Conservation (phyloP, 441 rosid species). For the Adansonia rubrostipa region DNA sequence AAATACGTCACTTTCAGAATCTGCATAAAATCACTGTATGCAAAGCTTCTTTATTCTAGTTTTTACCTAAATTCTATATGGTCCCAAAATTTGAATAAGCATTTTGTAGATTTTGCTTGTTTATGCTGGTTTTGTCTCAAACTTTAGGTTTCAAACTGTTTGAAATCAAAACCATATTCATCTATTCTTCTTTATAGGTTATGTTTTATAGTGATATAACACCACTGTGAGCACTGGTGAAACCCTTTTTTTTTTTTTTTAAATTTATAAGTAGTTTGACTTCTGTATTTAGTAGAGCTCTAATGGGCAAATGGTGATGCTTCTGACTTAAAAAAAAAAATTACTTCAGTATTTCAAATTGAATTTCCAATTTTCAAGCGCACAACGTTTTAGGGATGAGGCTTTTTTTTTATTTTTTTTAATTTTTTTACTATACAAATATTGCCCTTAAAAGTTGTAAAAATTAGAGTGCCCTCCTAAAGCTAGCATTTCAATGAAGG, state of each 20-base stretch:
- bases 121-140: not conserved
- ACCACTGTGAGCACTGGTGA: not conserved
- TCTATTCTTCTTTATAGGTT: not conserved
- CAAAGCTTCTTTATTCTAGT: not conserved
- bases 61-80: conserved; percentile 11
- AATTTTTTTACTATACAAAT: not conserved
- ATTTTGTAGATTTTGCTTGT: conserved; percentile 11
- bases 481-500: not conserved
- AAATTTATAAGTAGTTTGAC: not conserved
- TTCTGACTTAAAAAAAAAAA: not conserved
- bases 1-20: not conserved
- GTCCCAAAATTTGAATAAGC: conserved; percentile 6
- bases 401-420: not conserved
- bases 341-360: not conserved
- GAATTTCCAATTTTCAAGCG: not conserved
- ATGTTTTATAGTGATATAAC: not conserved
- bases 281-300: conserved; percentile 18
- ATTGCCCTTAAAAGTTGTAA: not conserved
- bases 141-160: conserved; percentile 8
- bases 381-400: not conserved
- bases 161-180: not conserved
- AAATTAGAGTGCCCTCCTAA: not conserved
- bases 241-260: not conserved
- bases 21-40: not conserved
- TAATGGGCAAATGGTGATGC: not conserved